Percentiles rank a stretch among this genome's conserved stretches.
phyloP scores from a whole-genome alignment of 1,139 yeast genomes.

The Suhomyces maxii region DNA sequence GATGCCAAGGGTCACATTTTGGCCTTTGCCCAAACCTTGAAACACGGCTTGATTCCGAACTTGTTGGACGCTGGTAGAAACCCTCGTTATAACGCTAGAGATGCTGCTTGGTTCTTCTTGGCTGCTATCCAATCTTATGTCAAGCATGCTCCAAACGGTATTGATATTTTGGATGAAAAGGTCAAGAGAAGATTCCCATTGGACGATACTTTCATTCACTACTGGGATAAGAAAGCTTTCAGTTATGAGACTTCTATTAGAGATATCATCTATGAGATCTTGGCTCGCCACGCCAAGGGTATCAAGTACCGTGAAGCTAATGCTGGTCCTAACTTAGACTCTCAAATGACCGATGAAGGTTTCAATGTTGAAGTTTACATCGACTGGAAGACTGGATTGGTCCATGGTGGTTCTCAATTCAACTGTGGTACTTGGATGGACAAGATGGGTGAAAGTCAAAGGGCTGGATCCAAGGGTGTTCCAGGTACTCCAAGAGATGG shows the following conservation, averaged over 20 bases:
- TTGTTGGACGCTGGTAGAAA: slow-evolving; percentile 88
- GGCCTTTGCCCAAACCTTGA: slow-evolving; percentile 86
- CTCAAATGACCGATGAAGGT: slow-evolving; percentile 91
- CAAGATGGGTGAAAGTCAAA: slow-evolving; percentile 93
- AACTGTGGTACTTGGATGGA: slow-evolving; percentile 99
- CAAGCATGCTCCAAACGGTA: slow-evolving; percentile 66
- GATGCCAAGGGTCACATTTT: slow-evolving; percentile 82
- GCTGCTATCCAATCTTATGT: slow-evolving; percentile 87
- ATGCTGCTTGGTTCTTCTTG: slow-evolving; percentile 93
- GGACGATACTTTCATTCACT: slow-evolving; percentile 75
- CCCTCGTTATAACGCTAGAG: slow-evolving; percentile 94
- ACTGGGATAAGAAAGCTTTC: slow-evolving; percentile 74
- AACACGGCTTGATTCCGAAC: slow-evolving; percentile 94
- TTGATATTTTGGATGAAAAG: slow-evolving; percentile 61
- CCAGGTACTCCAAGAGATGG: slow-evolving; percentile 99
- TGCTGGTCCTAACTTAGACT: slow-evolving; percentile 85
- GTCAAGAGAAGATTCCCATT: slow-evolving; percentile 86
- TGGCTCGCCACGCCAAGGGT: slow-evolving; percentile 84
- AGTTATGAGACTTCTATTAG: slow-evolving; percentile 65
- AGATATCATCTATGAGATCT: slow-evolving; percentile 79
- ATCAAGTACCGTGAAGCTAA: slow-evolving; percentile 90
- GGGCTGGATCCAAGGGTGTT: slow-evolving; percentile 79
- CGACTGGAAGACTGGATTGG: slow-evolving; percentile 87
- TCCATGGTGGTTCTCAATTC: slow-evolving; percentile 87
- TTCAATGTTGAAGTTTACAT: slow-evolving; percentile 79